Evolutionary conservation across 306 rosid genomes (phyloP).

Genomic region (Cotoneaster glaucophyllus): DNA sequence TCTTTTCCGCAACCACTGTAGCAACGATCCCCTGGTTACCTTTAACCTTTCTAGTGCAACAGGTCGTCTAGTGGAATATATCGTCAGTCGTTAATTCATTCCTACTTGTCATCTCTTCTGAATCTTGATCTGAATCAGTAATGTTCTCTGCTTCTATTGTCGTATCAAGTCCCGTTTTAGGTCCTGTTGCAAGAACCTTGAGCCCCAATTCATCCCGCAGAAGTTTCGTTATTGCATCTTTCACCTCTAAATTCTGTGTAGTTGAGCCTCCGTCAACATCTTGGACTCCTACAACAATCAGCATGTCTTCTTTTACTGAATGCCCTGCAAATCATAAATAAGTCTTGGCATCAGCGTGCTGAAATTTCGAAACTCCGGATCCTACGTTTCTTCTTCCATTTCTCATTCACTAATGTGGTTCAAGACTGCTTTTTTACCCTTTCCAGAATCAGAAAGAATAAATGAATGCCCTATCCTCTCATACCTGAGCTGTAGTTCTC

Average conservation of each 20-base stretch:
- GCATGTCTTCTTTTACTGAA: slow-evolving; percentile 61
- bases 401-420: neutral
- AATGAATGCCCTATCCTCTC: slow-evolving; percentile 4
- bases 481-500: slow-evolving; percentile 73
- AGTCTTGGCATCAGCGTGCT: slow-evolving; percentile 5
- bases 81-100: slow-evolving; percentile 21
- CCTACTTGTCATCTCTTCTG: slow-evolving; percentile 26
- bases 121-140: slow-evolving; percentile 18
- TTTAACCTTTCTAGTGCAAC: slow-evolving; percentile 58
- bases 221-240: slow-evolving; percentile 61
- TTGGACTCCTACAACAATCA: slow-evolving; percentile 64
- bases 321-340: slow-evolving; percentile 48
- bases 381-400: neutral
- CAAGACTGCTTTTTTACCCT: neutral
- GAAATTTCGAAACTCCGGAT: neutral
- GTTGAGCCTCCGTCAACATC: slow-evolving; percentile 36
- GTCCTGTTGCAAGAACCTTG: slow-evolving; percentile 47
- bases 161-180: slow-evolving; percentile 32
- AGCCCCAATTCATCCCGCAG: slow-evolving; percentile 69
- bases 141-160: slow-evolving; percentile 22
- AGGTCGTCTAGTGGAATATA: slow-evolving; percentile 63
- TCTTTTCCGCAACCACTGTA: slow-evolving; percentile 56
- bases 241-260: slow-evolving; percentile 38
- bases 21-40: slow-evolving; percentile 67
- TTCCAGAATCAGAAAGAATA: neutral